These are phyloP conservation scores for Rhynchosporium agropyri DNA, from an alignment of 2,329 filamentous ascomycete species.

Conservation along the genomic window DNA sequence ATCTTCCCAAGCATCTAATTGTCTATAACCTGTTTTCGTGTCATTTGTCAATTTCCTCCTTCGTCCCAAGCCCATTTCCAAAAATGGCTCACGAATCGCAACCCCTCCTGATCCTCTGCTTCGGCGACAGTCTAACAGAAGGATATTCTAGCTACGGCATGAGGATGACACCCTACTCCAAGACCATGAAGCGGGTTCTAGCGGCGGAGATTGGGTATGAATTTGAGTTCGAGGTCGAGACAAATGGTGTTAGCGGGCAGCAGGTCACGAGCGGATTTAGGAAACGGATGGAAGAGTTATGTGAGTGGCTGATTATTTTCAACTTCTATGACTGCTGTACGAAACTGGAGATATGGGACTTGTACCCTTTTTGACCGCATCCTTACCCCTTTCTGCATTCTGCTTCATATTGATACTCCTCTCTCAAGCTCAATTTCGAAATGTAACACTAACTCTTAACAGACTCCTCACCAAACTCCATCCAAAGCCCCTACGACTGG, in stretches of 20 bases:
- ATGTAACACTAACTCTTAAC: background rate
- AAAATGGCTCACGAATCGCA: background rate
- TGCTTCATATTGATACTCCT: background rate
- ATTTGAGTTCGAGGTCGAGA: constrained; percentile 25
- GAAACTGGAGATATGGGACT: too few relatives aligned
- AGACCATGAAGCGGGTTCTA: constrained; percentile 51
- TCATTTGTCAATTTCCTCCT: too few relatives aligned
- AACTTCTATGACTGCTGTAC: too few relatives aligned
- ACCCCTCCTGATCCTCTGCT: constrained; percentile 33
- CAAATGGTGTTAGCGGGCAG: constrained; percentile 34
- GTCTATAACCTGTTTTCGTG: too few relatives aligned
- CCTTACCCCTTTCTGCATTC: background rate
- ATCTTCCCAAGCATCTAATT: too few relatives aligned
- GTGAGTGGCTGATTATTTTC: background rate
- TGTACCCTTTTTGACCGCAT: background rate
- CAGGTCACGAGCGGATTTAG: constrained; percentile 27
- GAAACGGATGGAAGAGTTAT: constrained; percentile 29
- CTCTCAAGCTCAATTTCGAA: background rate
- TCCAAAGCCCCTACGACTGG: constrained; percentile 52
- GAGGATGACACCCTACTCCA: constrained; percentile 55
- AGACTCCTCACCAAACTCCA: background rate
- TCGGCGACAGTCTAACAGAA: constrained; percentile 51
- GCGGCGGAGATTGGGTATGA: constrained; percentile 47
- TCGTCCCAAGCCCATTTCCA: too few relatives aligned
- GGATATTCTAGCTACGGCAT: constrained; percentile 55